Evolutionary conservation across 1,139 yeast genomes (phyloP), one percentile per base, ranked within the genome.

Genomic region (Saccharomycopsis crataegensis): DNA sequence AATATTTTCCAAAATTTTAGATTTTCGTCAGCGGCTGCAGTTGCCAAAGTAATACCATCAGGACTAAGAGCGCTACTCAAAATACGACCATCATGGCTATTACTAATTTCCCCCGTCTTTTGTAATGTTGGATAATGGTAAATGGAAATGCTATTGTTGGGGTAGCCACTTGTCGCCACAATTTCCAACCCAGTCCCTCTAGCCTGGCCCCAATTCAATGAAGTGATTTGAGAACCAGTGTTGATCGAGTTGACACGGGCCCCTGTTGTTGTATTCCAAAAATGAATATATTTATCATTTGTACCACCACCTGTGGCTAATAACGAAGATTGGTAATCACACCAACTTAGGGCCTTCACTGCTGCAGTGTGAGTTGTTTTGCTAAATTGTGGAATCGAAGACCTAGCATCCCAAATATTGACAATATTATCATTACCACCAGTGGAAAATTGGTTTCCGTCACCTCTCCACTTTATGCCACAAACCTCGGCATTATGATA

Each of bases 261-360:
- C 0, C 99, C 99, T 0, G 95, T 88, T 31, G 88, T 80, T 8
- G 96, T 82, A 68, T 93, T 93, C 98, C 99, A 94, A 70, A 94
- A 90, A 69, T 93, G 91, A 57, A 94, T 88, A 52, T 85, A 80
- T 65, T 83, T 86, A 70, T 94, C 98, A 37, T 88, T 80, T 11
- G 96, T 84, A 22, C 99, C 99, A 51, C 99, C 99, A 8, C 99
- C 99, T 2, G 97, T 86, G 8, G 98, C 97, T 53, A 94, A 74
- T 53, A 93, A 70, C 59, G 87, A 86, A 38, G 75, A 72, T 62
- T 89, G 94, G 68, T 85, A 85, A 0, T 98, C 99, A 65, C 96
- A 88, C 96, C 97, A 94, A 14, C 94, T 83, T 54, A 94, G 70
- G 1, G 99, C 98, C 69, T 94, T 94, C 14, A 93, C 96, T 0